Evolutionary conservation across 306 rosid genomes (phyloP), one percentile per base, ranked within the genome.

Genomic region (Canavalia gladiata): DNA sequence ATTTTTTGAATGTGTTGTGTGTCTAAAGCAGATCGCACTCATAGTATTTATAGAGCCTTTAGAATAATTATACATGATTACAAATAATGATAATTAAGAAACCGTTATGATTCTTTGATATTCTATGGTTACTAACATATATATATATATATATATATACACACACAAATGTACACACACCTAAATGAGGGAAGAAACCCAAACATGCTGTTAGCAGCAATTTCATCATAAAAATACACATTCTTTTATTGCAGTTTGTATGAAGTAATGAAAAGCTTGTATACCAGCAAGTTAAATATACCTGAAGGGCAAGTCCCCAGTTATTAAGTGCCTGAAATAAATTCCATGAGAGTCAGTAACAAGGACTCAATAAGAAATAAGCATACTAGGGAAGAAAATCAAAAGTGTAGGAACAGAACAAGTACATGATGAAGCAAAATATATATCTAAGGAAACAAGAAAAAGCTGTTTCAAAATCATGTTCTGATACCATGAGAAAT

Each of bases 301-400:
- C 99, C 98, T 96, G 99, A 62, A 96, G 97, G 73, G 99, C 99
- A 81, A 96, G 99, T 69, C 99, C 99, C 99, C 98, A 96, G 76
- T 96, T 96, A 84, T 96, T 96, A 76, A 96, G 94, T 54, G 99
- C 99, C 99, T 96, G 99, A 85, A 87, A 87, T 74, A 81, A 59
- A 89, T 76, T 79, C 72, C 75, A 54, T 43, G 73, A n/a, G 57
- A 51, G 75, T 89, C 75, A 82, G 79, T 75, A 45, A 60, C 54
- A 64, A 70, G 79, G 63, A 28, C 33, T 72, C 79, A 68, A 41
- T 28, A 66, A 6, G 72, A 65, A 80, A 86, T 69, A 18, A 64
- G 42, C 68, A 55, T 33, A 64, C 80, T 10, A 65, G 66, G 57
- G 30, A 72, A 37, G 49, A 73, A 81, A 81, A 68, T 8, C 3